phyloP scores from a whole-genome alignment of 192 early-diverging fungal species.

The Coemansia guatemalensis region DNA sequence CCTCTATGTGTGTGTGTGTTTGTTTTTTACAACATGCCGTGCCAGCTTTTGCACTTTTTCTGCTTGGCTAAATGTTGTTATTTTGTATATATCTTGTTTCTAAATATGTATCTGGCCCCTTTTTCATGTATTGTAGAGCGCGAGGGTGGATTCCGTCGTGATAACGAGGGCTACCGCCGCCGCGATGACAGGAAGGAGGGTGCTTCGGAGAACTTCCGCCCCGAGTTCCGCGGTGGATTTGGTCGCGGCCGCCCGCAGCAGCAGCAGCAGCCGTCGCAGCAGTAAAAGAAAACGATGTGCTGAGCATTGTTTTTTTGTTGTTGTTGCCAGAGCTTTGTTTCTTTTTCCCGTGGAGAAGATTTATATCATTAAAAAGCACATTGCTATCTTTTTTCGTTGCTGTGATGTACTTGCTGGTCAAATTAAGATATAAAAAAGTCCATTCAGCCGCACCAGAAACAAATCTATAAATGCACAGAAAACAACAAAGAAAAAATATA shows the following conservation, averaged over 20 bases:
- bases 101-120: background rate
- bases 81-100: background rate
- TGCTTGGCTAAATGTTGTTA: background rate
- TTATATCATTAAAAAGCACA: conserved; percentile 4
- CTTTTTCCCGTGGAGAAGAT: conserved; percentile 2
- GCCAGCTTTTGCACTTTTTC: background rate
- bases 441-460: background rate
- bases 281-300: conserved; percentile 9
- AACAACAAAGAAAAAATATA: conserved; percentile 2
- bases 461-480: conserved; percentile 4
- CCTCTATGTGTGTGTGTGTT: conserved; percentile 34
- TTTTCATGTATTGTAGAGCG: conserved; percentile 56
- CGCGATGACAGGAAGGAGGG: conserved; percentile 89
- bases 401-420: background rate
- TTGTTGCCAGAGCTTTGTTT: background rate
- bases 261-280: conserved; percentile 10
- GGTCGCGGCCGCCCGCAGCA: conserved; percentile 70
- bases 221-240: conserved; percentile 95
- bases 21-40: background rate
- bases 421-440: background rate
- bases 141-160: conserved; percentile 71
- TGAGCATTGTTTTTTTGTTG: background rate
- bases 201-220: conserved; percentile 89
- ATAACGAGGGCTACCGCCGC: conserved; percentile 85
- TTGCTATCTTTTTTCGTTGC: conserved; percentile 9